Evolutionary conservation across 2,329 filamentous ascomycete species (phyloP).

Genomic region (Colletotrichum karsti): DNA sequence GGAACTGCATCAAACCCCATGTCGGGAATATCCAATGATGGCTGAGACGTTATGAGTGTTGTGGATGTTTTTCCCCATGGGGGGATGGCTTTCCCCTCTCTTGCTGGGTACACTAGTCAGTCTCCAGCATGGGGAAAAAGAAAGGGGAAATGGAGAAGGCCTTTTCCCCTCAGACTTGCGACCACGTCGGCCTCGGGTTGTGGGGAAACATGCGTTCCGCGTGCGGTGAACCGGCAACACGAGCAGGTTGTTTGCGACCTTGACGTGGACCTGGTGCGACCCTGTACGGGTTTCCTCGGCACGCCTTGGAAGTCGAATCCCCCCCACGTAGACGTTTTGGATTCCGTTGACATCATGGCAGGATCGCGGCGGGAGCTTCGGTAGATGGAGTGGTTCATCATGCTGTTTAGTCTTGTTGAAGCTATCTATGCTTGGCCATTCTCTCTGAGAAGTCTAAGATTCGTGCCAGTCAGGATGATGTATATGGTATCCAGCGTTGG

Average conservation of each 20-base stretch:
- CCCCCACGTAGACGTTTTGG: conserved; percentile 16
- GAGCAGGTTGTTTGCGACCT: neutral
- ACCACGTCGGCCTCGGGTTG: neutral
- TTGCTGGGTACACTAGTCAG: neutral
- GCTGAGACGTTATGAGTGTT: neutral
- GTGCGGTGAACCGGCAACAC: neutral
- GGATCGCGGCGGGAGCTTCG: neutral
- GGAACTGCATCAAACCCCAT: neutral
- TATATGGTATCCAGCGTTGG: conserved; percentile 55
- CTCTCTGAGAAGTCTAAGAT: conserved; percentile 27
- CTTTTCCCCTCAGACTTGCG: neutral
- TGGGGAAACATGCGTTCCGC: neutral
- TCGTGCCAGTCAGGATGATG: conserved; percentile 41
- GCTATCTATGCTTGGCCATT: conserved; percentile 6
- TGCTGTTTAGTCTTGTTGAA: neutral
- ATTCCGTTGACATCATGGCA: neutral
- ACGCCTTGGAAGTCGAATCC: neutral
- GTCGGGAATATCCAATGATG: neutral
- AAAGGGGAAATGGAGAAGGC: neutral
- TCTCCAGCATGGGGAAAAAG: neutral
- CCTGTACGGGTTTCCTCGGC: neutral
- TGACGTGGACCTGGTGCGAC: neutral
- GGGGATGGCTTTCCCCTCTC: neutral
- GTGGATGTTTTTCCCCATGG: conserved; percentile 10
- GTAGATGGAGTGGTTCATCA: neutral